Conservation (phyloP, 805 yeast genomes). For the Lachancea nothofagi region DNA sequence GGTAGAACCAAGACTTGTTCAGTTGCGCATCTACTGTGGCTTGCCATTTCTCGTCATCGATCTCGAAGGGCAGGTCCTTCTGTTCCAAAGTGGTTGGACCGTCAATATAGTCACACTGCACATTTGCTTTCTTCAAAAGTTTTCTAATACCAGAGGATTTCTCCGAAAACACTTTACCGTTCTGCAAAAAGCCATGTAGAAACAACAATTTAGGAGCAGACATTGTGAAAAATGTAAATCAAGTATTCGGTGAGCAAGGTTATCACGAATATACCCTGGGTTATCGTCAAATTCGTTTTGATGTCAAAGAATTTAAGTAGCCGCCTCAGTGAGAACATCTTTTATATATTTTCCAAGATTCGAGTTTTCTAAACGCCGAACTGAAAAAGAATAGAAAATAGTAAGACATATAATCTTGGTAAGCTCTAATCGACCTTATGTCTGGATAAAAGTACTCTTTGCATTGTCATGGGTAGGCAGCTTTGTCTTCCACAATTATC, state of each 20-base stretch:
- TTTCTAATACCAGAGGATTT: constrained; percentile 89
- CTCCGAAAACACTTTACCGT: constrained; percentile 74
- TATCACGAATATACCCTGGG: background rate
- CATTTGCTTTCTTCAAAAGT: constrained; percentile 54
- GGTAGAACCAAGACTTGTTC: constrained; percentile 72
- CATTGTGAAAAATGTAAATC: too few species aligned
- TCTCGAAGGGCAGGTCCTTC: constrained; percentile 70
- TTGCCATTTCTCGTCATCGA: constrained; percentile 46
- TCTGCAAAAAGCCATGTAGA: constrained; percentile 87
- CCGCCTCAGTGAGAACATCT: too few species aligned
- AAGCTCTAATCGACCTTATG: background rate
- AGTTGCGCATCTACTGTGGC: constrained; percentile 43
- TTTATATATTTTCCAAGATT: too few species aligned
- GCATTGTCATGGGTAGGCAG: too few species aligned
- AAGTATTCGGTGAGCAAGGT: background rate
- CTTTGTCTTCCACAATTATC: too few species aligned
- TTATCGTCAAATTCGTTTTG: too few species aligned
- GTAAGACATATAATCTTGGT: too few species aligned
- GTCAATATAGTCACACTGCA: constrained; percentile 69
- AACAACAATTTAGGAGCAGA: constrained; percentile 56
- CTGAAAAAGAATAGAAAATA: too few species aligned
- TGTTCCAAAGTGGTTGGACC: constrained; percentile 66
- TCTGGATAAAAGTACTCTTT: too few species aligned
- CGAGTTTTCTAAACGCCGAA: too few species aligned
- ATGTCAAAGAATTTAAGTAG: too few species aligned